A percentile compares a stretch with the other conserved stretches of the same genome.
phyloP scores from a whole-genome alignment of 768 basidiomycete genomes.

The Leucogyrophana mollusca region DNA sequence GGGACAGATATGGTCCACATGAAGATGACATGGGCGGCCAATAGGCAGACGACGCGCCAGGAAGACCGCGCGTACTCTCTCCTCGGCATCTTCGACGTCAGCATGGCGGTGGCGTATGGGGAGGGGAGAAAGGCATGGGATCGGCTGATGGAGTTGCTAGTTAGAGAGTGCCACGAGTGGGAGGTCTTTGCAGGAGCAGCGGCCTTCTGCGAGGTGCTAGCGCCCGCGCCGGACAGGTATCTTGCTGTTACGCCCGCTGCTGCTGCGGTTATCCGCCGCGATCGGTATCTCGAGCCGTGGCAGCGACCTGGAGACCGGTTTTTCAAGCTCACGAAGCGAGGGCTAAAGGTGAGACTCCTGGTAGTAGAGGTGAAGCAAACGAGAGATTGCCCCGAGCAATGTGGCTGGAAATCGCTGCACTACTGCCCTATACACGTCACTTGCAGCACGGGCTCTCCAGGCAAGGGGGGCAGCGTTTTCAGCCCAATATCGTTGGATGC shows the following conservation, averaged over 20 bases:
- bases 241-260: not conserved
- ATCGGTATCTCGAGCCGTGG: slow-evolving; percentile 2
- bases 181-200: slow-evolving; percentile 6
- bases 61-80: slow-evolving; percentile 18
- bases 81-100: slow-evolving; percentile 13
- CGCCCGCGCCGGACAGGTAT: not conserved
- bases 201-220: not conserved
- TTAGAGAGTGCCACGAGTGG: slow-evolving; percentile 9
- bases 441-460: too few species aligned
- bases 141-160: slow-evolving; percentile 9
- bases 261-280: not conserved
- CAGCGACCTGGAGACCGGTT: slow-evolving; percentile 15
- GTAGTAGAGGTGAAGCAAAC: slow-evolving; percentile 13
- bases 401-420: too few species aligned
- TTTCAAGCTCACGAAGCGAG: slow-evolving; percentile 21
- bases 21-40: slow-evolving; percentile 13
- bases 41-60: slow-evolving; percentile 12
- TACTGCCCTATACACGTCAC: too few species aligned
- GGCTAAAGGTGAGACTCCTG: slow-evolving; percentile 17
- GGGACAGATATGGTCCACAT: slow-evolving; percentile 5
- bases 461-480: too few species aligned
- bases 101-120: slow-evolving; percentile 13
- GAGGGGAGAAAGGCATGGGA: slow-evolving; percentile 14
- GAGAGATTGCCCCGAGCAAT: too few species aligned
- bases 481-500: too few species aligned